Conservation (phyloP, 2,329 filamentous ascomycete genomes). For the Ophiostoma triangulosporum region DNA sequence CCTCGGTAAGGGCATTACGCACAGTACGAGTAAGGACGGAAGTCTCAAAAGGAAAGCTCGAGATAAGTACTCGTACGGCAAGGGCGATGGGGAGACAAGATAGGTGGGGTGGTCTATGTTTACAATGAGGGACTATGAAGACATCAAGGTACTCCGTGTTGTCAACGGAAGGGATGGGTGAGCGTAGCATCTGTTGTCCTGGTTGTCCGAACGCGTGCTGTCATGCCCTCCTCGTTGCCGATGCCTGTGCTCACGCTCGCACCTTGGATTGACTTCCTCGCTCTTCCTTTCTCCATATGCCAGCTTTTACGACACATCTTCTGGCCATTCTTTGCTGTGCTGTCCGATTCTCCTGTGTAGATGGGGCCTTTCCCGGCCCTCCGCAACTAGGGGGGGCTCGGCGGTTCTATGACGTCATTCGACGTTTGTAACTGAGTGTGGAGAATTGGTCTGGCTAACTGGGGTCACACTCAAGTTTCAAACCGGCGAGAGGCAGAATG, state of each 20-base stretch:
- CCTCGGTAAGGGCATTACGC: background rate
- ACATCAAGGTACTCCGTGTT: background rate
- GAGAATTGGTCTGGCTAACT: background rate
- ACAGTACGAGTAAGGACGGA: background rate
- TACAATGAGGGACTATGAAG: background rate
- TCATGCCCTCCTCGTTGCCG: background rate
- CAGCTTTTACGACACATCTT: background rate
- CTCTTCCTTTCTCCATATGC: background rate
- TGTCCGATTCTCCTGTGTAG: background rate
- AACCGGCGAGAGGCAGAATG: background rate
- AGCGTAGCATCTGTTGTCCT: background rate
- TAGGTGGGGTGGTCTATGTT: background rate
- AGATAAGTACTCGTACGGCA: background rate
- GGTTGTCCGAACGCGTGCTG: background rate
- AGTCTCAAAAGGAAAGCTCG: background rate
- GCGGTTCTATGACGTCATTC: background rate
- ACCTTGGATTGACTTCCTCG: background rate
- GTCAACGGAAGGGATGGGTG: background rate
- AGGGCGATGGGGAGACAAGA: background rate
- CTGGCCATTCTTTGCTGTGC: background rate
- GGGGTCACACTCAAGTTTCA: background rate
- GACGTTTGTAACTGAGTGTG: background rate
- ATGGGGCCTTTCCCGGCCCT: background rate
- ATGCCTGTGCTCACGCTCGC: background rate
- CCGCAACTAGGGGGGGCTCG: background rate